These are phyloP conservation scores for Trifolium dubium DNA, from an alignment of 306 rosid species.

Conservation along the genomic window DNA sequence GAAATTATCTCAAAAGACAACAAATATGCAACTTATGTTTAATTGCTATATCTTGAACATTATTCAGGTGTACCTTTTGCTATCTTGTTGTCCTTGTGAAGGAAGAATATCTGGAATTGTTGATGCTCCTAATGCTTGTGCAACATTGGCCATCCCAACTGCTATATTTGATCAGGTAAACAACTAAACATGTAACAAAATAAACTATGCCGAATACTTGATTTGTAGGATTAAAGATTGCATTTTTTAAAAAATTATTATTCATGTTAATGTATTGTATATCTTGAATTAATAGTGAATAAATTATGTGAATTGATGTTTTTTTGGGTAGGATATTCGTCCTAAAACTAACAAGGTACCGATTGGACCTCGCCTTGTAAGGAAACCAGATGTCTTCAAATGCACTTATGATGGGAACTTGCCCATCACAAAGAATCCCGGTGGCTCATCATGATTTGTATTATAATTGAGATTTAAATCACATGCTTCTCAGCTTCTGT, in stretches of 20 bases:
- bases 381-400: slow-evolving; percentile 86
- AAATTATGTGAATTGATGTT: not conserved
- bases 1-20: not conserved
- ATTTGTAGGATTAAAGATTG: not conserved
- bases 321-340: slow-evolving; percentile 86
- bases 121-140: slow-evolving; percentile 80
- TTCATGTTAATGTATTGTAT: too few relatives aligned
- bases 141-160: slow-evolving; percentile 84
- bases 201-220: not conserved
- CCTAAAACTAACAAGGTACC: slow-evolving; percentile 72
- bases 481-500: not conserved
- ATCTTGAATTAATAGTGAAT: not conserved
- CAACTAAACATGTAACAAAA: not conserved
- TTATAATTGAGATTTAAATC: not conserved
- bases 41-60: slow-evolving; percentile 34
- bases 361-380: slow-evolving; percentile 61
- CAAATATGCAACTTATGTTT: slow-evolving; percentile 12
- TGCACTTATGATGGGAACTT: slow-evolving; percentile 82
- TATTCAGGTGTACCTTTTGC: slow-evolving; percentile 70
- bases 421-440: slow-evolving; percentile 68
- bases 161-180: slow-evolving; percentile 80
- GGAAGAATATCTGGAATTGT: slow-evolving; percentile 91
- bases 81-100: slow-evolving; percentile 84
- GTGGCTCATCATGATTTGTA: slow-evolving; percentile 44
- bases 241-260: too few relatives aligned